These are phyloP conservation scores for Puccinia novopanici DNA, from an alignment of 1,284 basidiomycete genomes.

Conservation along the genomic window DNA sequence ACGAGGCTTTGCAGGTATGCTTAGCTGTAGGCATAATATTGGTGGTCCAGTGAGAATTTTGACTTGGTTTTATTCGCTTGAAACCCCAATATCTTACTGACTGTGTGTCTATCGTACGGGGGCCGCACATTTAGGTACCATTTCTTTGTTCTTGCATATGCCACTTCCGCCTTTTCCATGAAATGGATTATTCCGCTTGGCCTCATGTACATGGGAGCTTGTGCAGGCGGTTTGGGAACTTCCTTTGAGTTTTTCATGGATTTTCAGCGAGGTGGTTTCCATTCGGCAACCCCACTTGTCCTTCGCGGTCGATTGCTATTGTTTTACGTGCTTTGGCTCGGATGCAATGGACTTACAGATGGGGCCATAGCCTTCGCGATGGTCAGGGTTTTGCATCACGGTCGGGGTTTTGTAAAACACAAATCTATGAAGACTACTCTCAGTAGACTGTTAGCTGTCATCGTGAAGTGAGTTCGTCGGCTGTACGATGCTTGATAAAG, in stretches of 20 bases:
- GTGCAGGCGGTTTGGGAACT: slow-evolving; percentile 16
- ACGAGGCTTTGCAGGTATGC: neutral
- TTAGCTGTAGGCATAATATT: slow-evolving; percentile 7
- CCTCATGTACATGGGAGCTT: neutral
- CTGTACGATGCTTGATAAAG: neutral
- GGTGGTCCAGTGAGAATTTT: slow-evolving; percentile 21
- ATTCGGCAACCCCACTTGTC: slow-evolving; percentile 5
- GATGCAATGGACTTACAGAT: slow-evolving; percentile 10
- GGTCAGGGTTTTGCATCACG: slow-evolving; percentile 2
- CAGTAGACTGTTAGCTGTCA: neutral
- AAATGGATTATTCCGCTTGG: neutral
- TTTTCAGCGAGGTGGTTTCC: neutral
- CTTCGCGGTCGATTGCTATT: neutral
- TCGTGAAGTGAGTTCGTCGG: slow-evolving; percentile 2
- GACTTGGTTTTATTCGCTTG: neutral
- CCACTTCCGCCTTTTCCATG: slow-evolving; percentile 12
- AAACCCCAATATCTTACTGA: neutral
- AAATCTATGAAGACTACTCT: slow-evolving; percentile 17
- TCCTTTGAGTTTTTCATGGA: neutral
- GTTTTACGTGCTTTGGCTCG: slow-evolving; percentile 4
- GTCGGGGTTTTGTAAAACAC: neutral
- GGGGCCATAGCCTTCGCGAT: slow-evolving; percentile 11
- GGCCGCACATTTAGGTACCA: slow-evolving; percentile 3
- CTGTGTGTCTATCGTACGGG: neutral
- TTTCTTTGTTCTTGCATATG: slow-evolving; percentile 20